These are phyloP conservation scores for Melaleuca quinquenervia DNA, from an alignment of 345 rosid species.

Conservation along the genomic window DNA sequence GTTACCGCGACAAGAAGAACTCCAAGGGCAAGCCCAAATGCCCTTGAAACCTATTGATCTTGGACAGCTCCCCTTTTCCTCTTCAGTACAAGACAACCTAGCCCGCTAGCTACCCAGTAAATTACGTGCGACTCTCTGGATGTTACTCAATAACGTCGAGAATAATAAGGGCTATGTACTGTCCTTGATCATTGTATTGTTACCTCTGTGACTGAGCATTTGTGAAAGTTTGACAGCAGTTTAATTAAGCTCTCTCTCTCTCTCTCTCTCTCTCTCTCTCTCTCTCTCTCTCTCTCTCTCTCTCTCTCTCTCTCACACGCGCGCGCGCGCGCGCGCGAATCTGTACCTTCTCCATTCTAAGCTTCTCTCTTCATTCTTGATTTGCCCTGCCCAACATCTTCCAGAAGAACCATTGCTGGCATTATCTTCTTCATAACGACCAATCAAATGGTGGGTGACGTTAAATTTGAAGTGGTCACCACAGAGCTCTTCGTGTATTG, in stretches of 20 bases:
- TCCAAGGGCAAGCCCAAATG: constrained; percentile 32
- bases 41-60: constrained; percentile 10
- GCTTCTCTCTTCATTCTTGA: neutral
- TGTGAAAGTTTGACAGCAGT: neutral
- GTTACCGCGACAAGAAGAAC: constrained; percentile 23
- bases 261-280: neutral
- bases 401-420: neutral
- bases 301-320: neutral
- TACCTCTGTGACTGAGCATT: neutral
- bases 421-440: neutral
- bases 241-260: neutral
- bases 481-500: neutral
- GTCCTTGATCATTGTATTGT: neutral
- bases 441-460: neutral
- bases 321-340: neutral
- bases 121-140: neutral
- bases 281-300: neutral
- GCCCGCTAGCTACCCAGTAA: neutral
- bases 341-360: neutral
- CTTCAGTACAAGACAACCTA: neutral
- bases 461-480: neutral
- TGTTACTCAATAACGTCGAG: neutral
- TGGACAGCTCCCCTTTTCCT: neutral
- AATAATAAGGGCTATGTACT: neutral
- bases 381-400: neutral